These are phyloP conservation scores for Rhodotorula glutinis DNA, from an alignment of 1,284 basidiomycete species.

Conservation along the genomic window DNA sequence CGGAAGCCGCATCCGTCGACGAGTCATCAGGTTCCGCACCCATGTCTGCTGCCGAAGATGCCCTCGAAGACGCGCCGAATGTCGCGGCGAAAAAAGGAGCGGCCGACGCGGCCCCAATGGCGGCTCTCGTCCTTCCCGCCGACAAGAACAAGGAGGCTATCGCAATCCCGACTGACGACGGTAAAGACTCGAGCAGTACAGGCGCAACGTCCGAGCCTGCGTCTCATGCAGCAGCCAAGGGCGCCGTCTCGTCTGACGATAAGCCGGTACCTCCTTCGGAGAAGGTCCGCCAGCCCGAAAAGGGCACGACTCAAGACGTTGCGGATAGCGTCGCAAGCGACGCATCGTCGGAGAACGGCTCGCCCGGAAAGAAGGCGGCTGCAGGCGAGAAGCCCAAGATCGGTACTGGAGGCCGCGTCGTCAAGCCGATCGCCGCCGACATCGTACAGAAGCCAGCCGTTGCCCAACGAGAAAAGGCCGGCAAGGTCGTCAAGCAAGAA, in stretches of 20 bases:
- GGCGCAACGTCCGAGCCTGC: not conserved
- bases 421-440: conserved; percentile 1
- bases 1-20: not conserved
- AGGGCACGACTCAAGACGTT: too few relatives aligned
- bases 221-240: conserved; percentile 14
- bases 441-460: not conserved
- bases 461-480: conserved; percentile 14
- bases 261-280: not conserved
- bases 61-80: conserved; percentile 16
- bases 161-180: not conserved
- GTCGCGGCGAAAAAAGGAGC: conserved; percentile 17
- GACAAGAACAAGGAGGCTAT: not conserved
- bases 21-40: not conserved
- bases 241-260: not conserved
- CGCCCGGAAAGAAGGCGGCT: not conserved
- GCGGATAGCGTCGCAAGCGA: too few relatives aligned
- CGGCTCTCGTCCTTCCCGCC: conserved; percentile 3
- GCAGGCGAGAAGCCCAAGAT: conserved; percentile 13
- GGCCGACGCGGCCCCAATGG: conserved; percentile 12
- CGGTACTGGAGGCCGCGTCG: conserved; percentile 22
- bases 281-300: not conserved
- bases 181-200: too few relatives aligned
- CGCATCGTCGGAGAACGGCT: not conserved
- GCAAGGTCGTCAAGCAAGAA: conserved; percentile 16
- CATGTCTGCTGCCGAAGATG: conserved; percentile 1